These are phyloP conservation scores for Boletus sp. DNA, from an alignment of 768 basidiomycete genomes.

Conservation along the genomic window DNA sequence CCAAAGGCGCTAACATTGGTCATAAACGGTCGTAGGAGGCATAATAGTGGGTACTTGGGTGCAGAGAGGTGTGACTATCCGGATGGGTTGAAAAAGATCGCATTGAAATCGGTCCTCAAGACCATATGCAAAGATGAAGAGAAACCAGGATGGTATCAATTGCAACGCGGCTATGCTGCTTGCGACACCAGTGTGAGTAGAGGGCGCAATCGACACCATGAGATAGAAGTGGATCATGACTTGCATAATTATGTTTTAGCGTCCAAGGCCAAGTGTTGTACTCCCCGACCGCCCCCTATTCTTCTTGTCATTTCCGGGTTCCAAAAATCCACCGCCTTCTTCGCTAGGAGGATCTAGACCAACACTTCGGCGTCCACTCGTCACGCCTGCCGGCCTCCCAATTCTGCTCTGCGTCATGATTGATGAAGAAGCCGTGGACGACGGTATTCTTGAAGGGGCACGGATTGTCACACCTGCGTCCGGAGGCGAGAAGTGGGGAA, in stretches of 20 bases:
- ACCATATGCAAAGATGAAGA: constrained; percentile 14
- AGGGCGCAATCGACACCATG: constrained; percentile 1
- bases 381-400: constrained; percentile 39
- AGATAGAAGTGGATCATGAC: constrained; percentile 10
- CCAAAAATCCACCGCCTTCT: constrained; percentile 14
- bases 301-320: constrained; percentile 16
- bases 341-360: constrained; percentile 29
- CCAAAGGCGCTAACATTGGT: constrained; percentile 20
- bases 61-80: constrained; percentile 8
- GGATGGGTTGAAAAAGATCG: constrained; percentile 8
- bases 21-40: constrained; percentile 24
- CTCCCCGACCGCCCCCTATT: constrained; percentile 31
- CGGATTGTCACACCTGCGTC: constrained; percentile 49
- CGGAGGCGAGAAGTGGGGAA: constrained; percentile 41
- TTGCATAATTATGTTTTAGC: constrained; percentile 18
- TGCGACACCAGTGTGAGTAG: constrained; percentile 9
- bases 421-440: constrained; percentile 34
- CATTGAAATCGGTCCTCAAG: constrained; percentile 22
- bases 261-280: constrained; percentile 18
- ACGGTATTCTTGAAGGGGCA: constrained; percentile 38
- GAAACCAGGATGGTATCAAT: constrained; percentile 8
- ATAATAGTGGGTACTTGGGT: constrained; percentile 9
- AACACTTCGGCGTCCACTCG: constrained; percentile 43
- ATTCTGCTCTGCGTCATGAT: constrained; percentile 42
- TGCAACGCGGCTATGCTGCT: constrained; percentile 14